Conservation (phyloP, 2,329 filamentous ascomycete genomes). For the Anisogramma anomala region DNA sequence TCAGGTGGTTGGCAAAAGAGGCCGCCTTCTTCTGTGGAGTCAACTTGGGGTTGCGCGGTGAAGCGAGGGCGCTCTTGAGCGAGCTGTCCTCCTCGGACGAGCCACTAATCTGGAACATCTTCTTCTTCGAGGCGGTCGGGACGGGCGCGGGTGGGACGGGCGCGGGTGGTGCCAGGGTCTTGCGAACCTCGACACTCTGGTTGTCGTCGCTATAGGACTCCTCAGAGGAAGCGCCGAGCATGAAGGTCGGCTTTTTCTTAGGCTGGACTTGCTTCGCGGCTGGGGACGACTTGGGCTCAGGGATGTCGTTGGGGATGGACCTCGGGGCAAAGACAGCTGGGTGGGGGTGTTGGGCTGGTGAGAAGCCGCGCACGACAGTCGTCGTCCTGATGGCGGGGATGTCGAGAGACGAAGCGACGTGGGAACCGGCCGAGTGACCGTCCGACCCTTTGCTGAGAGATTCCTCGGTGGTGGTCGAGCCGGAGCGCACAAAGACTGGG, state of each 20-base stretch:
- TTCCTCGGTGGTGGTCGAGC: conserved; percentile 32
- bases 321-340: conserved; percentile 34
- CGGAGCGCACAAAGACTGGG: conserved; percentile 28
- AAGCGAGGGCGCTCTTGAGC: conserved; percentile 42
- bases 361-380: conserved; percentile 78
- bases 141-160: conserved; percentile 22
- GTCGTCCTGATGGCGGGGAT: conserved; percentile 40
- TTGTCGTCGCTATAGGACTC: conserved; percentile 54
- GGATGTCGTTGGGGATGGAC: conserved; percentile 44
- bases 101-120: conserved; percentile 42
- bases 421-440: conserved; percentile 35
- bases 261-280: conserved; percentile 56
- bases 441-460: conserved; percentile 50
- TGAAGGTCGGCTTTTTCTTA: conserved; percentile 55
- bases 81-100: conserved; percentile 73
- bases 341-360: conserved; percentile 55
- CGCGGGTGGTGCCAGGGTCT: conserved; percentile 22
- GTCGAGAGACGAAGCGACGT: conserved; percentile 28
- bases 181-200: conserved; percentile 33
- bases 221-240: conserved; percentile 67
- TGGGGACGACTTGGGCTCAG: conserved; percentile 46
- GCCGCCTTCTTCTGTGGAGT: conserved; percentile 58
- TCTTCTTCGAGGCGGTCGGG: conserved; percentile 24
- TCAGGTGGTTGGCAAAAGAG: conserved; percentile 69
- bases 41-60: conserved; percentile 31